These are phyloP conservation scores for Acorus gramineus DNA, from an alignment of 106 monocot genomes.

Conservation along the genomic window DNA sequence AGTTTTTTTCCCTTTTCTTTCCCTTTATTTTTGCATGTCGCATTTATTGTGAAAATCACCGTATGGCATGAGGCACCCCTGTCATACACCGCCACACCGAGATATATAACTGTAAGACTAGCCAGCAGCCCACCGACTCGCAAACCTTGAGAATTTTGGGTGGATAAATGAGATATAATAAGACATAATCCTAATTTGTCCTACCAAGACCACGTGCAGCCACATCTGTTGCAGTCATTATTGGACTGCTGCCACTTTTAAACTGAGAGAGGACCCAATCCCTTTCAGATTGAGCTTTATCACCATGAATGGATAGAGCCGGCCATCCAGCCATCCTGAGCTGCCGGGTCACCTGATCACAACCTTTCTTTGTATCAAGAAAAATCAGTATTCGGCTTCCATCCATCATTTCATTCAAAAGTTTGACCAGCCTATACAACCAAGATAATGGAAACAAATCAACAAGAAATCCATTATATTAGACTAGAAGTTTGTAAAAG, in stretches of 20 bases:
- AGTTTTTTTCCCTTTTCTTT: no score
- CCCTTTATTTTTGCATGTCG: no score
- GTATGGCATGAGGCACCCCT: slow-evolving; percentile 51
- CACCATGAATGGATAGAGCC: slow-evolving; percentile 94
- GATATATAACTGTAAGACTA: slow-evolving; percentile 56
- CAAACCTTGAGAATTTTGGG: slow-evolving; percentile 28
- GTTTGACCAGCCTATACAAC: slow-evolving; percentile 52
- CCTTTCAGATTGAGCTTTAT: slow-evolving; percentile 94
- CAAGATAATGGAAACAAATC: not conserved
- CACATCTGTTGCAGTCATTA: slow-evolving; percentile 98
- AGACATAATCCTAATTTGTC: slow-evolving; percentile 43
- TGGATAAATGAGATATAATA: slow-evolving; percentile 30
- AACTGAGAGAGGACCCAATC: slow-evolving; percentile 92
- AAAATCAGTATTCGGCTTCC: slow-evolving; percentile 86
- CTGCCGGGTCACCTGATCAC: slow-evolving; percentile 85
- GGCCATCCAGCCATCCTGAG: slow-evolving; percentile 96
- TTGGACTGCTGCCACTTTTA: slow-evolving; percentile 88
- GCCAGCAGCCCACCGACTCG: slow-evolving; percentile 72
- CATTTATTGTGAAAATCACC: slow-evolving; percentile 1
- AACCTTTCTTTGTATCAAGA: slow-evolving; percentile 92
- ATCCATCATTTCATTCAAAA: slow-evolving; percentile 79
- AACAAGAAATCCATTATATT: not conserved
- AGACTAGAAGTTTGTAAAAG: not conserved
- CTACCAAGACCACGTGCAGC: slow-evolving; percentile 99
- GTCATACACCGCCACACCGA: slow-evolving; percentile 52